Base-by-base conservation (phyloP, 495 filamentous ascomycete species). In the Sporormia fimetaria region DNA sequence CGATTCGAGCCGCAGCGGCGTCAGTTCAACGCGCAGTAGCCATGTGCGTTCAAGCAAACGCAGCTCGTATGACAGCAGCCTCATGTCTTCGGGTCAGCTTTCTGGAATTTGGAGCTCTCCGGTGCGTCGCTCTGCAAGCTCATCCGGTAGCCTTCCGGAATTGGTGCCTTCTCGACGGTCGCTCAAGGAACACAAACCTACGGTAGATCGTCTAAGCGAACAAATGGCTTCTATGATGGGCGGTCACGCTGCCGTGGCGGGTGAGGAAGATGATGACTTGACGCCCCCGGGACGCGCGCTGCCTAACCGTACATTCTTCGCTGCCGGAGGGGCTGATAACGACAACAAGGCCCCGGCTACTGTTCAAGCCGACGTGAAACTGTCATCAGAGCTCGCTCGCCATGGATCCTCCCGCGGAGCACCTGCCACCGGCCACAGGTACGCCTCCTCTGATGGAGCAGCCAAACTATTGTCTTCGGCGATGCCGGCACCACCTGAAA, bases 41-140 rank as follows among this genome's bases (percentile, higher is more conserved):
- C 67, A 65, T 38, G 69, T 71, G 3, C 70, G 65, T 4, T 69
- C 73, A 32, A 76, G 71, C 64, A 75, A 73, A 37, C 69, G 66
- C 46, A 71, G 68, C 50, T 75, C 71, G 20, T 67, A 74, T 36
- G 73, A 74, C 46, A 75, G 70, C 51, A 58, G 74, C 24, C 65
- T 71, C 30, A 51, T 68, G 40, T 71, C 67, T 10, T 35, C 34
- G 18, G 46, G 41, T n/a, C 36, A 31, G 17, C 36, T 23, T 10
- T 55, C 51, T 5, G 33, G 37, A 58, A 30, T 31, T 2, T 51
- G 47, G 47, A 68, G 37, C 59, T 69, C 68, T 6, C 63, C 70
- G 36, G 62, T 64, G 14, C 69, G 69, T 22, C 71, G 70, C 44
- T 76, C 71, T 7, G 67, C 68, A 0, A 64, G 68, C 17, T 78